Evolutionary conservation across 768 basidiomycete species (phyloP).

Genomic region (Xerocomus potaroensis): DNA sequence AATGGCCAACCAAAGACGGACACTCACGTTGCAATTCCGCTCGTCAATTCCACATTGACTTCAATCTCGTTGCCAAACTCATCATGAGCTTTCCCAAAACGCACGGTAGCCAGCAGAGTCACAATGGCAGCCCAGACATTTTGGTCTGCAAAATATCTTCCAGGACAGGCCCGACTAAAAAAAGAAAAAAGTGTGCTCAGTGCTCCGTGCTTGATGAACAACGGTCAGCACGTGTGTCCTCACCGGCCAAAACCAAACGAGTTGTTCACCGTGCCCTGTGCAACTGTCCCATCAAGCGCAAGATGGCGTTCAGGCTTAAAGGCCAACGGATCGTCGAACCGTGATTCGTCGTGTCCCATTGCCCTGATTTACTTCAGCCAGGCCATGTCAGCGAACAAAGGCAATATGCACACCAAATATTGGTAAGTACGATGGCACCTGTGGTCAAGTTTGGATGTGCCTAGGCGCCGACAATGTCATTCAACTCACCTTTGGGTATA

Average conservation of each 20-base stretch:
- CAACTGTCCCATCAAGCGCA: constrained; percentile 12
- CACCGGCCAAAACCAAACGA: constrained; percentile 28
- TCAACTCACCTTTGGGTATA: background rate
- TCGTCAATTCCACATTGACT: constrained; percentile 21
- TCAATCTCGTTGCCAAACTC: constrained; percentile 30
- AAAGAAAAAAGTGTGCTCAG: constrained; percentile 1
- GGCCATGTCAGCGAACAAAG: background rate
- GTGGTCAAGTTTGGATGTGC: background rate
- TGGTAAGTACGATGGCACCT: constrained; percentile 23
- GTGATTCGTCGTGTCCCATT: constrained; percentile 45
- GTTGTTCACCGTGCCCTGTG: background rate
- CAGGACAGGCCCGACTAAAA: constrained; percentile 30
- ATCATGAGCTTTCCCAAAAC: constrained; percentile 24
- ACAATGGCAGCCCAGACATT: constrained; percentile 32
- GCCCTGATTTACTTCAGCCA: constrained; percentile 29
- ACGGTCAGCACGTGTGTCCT: background rate
- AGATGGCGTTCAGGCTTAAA: constrained; percentile 59
- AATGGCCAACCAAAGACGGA: background rate
- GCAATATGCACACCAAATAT: constrained; percentile 20
- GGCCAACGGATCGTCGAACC: constrained; percentile 47
- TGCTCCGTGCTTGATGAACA: background rate
- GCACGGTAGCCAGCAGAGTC: constrained; percentile 28
- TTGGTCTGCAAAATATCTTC: constrained; percentile 31
- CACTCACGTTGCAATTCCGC: constrained; percentile 17
- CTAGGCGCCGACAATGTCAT: background rate